Base-by-base conservation (phyloP, 176 grass and related monocot species). In the maize (Zea mays) region DNA sequence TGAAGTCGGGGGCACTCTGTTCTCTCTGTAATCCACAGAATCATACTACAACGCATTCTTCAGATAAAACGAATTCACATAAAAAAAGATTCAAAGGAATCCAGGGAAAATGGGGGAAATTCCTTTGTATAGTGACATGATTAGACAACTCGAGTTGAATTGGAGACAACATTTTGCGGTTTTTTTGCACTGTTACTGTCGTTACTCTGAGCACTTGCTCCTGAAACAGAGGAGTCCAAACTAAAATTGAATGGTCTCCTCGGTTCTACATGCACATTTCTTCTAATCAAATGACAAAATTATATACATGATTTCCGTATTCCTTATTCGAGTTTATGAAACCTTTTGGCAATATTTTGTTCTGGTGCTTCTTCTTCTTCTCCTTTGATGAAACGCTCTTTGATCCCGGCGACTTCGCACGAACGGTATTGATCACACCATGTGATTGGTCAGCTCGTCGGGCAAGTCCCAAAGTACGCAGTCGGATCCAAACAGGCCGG, bases 391-490 rank as follows among this genome's bases (percentile, higher is more conserved):
- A 33, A 27, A 27, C 20, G 19, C 57, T 71, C 71, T 56, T 56
- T 69, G 57, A 65, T 72, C 37, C 16, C 64, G 45, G 21, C 3
- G 36, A 8, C 40, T 69, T 45, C 2, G n/a, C 8, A 16, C 2
- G 43, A 58, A 4, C 17, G 20, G 17, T 3, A 20, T 62, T 41
- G 38, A 34, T 44, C 51, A 88, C 59, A 88, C 61, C 39, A 90
- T 75, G 60, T 82, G 83, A 72, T 93, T 99, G 27, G 89, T 82
- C 2, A 99, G 75, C 63, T 95, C 96, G 15, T 93, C 89, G 20
- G 85, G 78, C 78, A 99, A 85, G 75, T 95, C 92, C 96, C 96
- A 99, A n/a, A 95, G 83, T 2, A 93, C 81, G 21, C 89, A 95
- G 8, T 99, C 96, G 2, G 96, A 83, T 39, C 78, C 88, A 60